phyloP scores from a whole-genome alignment of 2,329 filamentous ascomycete species.

The Dothistroma septosporum region DNA sequence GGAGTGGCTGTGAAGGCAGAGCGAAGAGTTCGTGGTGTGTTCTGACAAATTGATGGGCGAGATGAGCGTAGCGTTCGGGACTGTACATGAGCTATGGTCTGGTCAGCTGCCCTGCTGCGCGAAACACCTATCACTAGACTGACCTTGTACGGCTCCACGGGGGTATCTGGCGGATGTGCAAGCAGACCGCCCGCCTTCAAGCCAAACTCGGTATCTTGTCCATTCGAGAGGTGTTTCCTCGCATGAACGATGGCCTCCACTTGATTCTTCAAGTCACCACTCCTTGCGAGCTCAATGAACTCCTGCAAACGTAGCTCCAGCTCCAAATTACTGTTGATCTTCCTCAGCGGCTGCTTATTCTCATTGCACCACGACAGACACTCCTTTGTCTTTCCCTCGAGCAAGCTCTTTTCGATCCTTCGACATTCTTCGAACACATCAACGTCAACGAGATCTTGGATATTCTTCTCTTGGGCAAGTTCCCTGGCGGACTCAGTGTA shows the following conservation, averaged over 20 bases:
- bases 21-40: conserved; percentile 84
- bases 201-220: conserved; percentile 62
- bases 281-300: conserved; percentile 84
- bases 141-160: conserved; percentile 58
- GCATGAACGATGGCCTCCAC: conserved; percentile 78
- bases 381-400: conserved; percentile 64
- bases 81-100: conserved; percentile 64
- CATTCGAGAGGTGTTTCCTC: conserved; percentile 72
- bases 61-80: conserved; percentile 64
- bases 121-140: conserved; percentile 10
- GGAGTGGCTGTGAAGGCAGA: conserved; percentile 74
- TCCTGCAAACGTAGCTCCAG: conserved; percentile 92
- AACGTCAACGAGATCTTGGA: conserved; percentile 80
- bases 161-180: conserved; percentile 63
- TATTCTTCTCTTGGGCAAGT: conserved; percentile 69
- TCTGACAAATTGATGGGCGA: conserved; percentile 74
- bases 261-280: conserved; percentile 58
- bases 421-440: conserved; percentile 82
- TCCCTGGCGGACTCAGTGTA: conserved; percentile 72
- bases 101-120: background rate
- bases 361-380: conserved; percentile 88
- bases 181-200: conserved; percentile 76
- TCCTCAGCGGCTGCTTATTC: conserved; percentile 87
- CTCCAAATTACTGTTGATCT: conserved; percentile 83
- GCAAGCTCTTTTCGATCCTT: conserved; percentile 69